Base-by-base conservation (phyloP, 495 filamentous ascomycete genomes). In the Talaromyces borbonicus region DNA sequence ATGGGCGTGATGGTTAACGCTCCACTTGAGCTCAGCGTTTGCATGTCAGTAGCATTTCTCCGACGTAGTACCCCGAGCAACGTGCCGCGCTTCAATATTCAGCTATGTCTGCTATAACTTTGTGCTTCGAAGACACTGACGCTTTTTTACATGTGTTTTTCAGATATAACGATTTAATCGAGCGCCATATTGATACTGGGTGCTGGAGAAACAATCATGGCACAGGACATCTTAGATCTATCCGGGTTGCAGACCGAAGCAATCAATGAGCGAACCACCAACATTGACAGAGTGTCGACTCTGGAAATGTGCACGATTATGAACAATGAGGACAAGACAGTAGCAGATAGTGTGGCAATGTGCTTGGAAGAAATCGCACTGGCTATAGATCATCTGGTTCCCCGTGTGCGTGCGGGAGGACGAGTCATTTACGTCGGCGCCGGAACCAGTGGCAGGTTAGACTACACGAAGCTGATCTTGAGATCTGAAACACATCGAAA, bases 351-450 rank as follows among this genome's bases (percentile, higher is more conserved):
- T 16, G 51, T 66, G 20, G 52, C 50, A 3, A 46, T 49, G 6
- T 68, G 59, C 43, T 47, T 66, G 15, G 52, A 56, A 0, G 50
- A 52, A 5, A 65, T 67, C 15, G 60, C 60, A 11, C 50, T 23
- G 26, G 57, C 63, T 7, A 63, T 67, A 32, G 58, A 67, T 30
- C 48, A 49, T 1, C 36, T 67, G 44, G 45, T 58, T 22, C 50
- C 52, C 14, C 61, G 63, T 5, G 61, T 68, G n/a, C 52, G 51
- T 26, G 49, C 37, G 25, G 63, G 65, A 12, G 65, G 65, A n/a
- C 46, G 63, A 31, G 60, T 68, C 9, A 46, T 68, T 5, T 67
- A 68, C 47, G 62, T 66, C 7, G 63, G 65, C 3, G 65, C 65
- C 8, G 65, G 65, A 5, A 66, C 65, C 3, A 68, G 65, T 44